A percentile compares a stretch with the other conserved stretches of the same genome.
Conservation (phyloP, 106 monocot genomes). For the Allium sativum region DNA sequence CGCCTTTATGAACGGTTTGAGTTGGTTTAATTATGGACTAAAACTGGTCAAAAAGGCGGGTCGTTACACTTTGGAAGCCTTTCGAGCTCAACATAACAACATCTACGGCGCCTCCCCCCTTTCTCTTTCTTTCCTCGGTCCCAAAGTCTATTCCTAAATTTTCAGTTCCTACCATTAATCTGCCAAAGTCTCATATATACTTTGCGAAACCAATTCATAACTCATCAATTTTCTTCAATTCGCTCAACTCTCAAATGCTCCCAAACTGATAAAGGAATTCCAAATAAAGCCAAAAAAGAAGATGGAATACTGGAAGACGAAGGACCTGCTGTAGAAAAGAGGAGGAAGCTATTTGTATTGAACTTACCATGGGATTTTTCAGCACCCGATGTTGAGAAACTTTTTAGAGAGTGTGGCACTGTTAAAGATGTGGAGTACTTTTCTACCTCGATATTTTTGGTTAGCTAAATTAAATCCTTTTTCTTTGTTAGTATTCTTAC, state of each 20-base stretch:
- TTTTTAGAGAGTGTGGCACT: constrained; percentile 37
- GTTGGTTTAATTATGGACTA: too few relatives aligned
- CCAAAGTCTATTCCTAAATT: neutral
- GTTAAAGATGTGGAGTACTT: constrained; percentile 34
- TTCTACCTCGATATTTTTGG: neutral
- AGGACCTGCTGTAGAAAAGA: constrained; percentile 17
- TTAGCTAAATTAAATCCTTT: too few relatives aligned
- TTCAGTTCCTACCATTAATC: neutral
- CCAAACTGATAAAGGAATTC: constrained; percentile 8
- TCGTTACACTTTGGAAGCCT: too few relatives aligned
- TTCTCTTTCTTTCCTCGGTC: neutral
- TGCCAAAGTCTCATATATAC: constrained; percentile 4
- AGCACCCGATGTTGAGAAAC: constrained; percentile 29
- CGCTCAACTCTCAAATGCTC: neutral
- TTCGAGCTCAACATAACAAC: neutral
- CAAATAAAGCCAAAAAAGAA: neutral
- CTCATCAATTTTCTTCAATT: neutral
- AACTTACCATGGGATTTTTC: constrained; percentile 45
- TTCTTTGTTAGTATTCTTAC: too few relatives aligned
- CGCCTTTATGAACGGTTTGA: too few relatives aligned
- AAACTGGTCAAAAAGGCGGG: too few relatives aligned
- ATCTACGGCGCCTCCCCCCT: neutral
- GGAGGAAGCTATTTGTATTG: constrained; percentile 37
- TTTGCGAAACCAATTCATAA: neutral
- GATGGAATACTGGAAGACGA: neutral